Base-by-base conservation (phyloP, 352 stramenopile species). In the Labyrinthula sp. region DNA sequence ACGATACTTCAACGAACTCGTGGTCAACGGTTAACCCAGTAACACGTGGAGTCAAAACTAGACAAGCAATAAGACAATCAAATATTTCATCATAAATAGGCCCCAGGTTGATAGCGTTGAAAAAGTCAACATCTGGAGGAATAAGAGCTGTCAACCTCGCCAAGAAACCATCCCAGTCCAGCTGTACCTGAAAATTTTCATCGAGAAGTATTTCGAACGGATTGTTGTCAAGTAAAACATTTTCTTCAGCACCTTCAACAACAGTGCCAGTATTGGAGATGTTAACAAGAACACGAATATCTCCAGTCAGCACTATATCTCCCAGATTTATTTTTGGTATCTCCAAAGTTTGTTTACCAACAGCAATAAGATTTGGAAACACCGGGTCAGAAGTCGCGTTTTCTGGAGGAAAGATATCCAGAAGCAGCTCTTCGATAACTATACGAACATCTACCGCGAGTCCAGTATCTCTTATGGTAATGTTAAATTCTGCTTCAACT, bases 311-410 rank as follows among this genome's bases (percentile, higher is more conserved):
- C 14, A 3, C 37, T 3, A 43, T 21, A 26, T 43, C 37, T 21
- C 17, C 17, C 17, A 7, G 3, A 7, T 31, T 3, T 3, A 43
- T 3, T 21, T 3, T n/a, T 3, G 37, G 37, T 3, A 43, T 3
- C 37, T 43, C 17, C n/a, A 43, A 26, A 9, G 37, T 43, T 26
- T 43, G 37, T 3, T 41, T 41, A 3, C 37, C 37, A n/a, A n/a
- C n/a, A n/a, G n/a, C n/a, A n/a, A n/a, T n/a, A n/a, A n/a, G n/a
- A n/a, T n/a, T n/a, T n/a, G n/a, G n/a, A n/a, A n/a, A n/a, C n/a
- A n/a, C n/a, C n/a, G n/a, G n/a, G n/a, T n/a, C n/a, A n/a, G n/a
- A n/a, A n/a, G n/a, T n/a, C n/a, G n/a, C n/a, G n/a, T n/a, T n/a
- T n/a, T n/a, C n/a, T n/a, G n/a, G n/a, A n/a, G n/a, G n/a, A n/a